Conservation (phyloP, 495 filamentous ascomycete genomes). For the Beverwykella pulmonaria region DNA sequence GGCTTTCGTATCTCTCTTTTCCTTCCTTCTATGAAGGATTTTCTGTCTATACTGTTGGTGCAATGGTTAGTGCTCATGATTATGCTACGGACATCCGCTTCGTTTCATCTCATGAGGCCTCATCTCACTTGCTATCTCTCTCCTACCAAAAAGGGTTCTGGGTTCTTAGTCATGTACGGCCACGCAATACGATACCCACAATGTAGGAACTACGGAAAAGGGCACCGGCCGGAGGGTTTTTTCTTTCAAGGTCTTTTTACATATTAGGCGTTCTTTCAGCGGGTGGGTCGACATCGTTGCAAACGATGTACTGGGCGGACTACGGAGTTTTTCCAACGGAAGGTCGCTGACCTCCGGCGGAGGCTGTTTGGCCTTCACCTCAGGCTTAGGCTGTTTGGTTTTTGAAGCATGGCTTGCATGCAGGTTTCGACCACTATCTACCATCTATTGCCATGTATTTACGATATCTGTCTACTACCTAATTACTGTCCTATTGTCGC, state of each 20-base stretch:
- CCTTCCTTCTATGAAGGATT: background rate
- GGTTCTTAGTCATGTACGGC: constrained; percentile 13
- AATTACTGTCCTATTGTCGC: no score
- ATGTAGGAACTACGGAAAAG: constrained; percentile 27
- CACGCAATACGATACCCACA: constrained; percentile 20
- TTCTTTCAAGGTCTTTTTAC: background rate
- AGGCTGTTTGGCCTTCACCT: background rate
- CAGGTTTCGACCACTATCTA: background rate
- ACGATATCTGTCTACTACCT: no score
- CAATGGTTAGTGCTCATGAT: background rate
- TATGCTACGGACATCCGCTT: constrained; percentile 1
- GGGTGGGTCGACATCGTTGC: background rate
- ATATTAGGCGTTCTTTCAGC: background rate
- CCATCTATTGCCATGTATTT: no score
- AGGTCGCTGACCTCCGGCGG: background rate
- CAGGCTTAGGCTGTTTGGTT: no score
- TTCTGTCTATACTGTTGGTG: constrained; percentile 11
- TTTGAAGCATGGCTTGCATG: background rate
- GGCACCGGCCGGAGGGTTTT: constrained; percentile 7
- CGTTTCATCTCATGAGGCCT: constrained; percentile 1
- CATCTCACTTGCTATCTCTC: background rate
- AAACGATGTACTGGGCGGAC: background rate
- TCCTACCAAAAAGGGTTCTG: background rate
- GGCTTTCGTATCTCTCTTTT: background rate
- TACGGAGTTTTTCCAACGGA: background rate